These are phyloP conservation scores for Fraxinus platypoda DNA, from an alignment of 305 asterid species.

Conservation along the genomic window DNA sequence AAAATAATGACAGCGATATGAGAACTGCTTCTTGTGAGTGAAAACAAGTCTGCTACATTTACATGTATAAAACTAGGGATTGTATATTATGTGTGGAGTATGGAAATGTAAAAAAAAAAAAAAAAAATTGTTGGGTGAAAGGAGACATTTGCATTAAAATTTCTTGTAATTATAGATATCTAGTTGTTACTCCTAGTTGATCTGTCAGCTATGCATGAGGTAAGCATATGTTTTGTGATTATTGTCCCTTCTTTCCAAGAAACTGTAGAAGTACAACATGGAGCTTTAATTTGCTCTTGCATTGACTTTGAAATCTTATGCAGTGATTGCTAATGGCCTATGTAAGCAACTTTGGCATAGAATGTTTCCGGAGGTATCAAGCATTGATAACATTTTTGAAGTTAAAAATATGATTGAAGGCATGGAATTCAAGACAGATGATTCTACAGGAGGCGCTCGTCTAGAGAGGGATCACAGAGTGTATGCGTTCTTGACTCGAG, in stretches of 20 bases:
- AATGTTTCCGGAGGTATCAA: conserved; percentile 54
- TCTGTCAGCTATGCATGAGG: not conserved
- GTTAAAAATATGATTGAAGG: conserved; percentile 27
- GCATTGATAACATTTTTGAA: conserved; percentile 35
- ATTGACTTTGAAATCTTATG: conserved; percentile 24
- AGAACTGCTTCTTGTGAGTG: not conserved
- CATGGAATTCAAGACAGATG: conserved; percentile 20
- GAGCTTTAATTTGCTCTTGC: not conserved
- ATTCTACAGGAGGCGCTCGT: conserved; percentile 33
- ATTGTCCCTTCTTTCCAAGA: not conserved
- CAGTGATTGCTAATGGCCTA: conserved; percentile 63
- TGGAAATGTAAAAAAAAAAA: not conserved
- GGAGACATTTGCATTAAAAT: not conserved
- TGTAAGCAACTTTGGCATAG: conserved; percentile 58
- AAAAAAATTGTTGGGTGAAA: not conserved
- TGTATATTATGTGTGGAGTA: not conserved
- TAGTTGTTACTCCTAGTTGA: not conserved
- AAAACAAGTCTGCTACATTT: not conserved
- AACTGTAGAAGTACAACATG: not conserved
- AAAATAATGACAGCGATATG: not conserved
- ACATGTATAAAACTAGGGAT: not conserved
- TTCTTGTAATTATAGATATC: not conserved
- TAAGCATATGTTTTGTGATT: not conserved
- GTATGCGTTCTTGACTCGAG: conserved; percentile 47
- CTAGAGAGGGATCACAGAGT: conserved; percentile 53